Conservation (phyloP, 2,329 filamentous ascomycete genomes). For the Neurospora crassa region DNA sequence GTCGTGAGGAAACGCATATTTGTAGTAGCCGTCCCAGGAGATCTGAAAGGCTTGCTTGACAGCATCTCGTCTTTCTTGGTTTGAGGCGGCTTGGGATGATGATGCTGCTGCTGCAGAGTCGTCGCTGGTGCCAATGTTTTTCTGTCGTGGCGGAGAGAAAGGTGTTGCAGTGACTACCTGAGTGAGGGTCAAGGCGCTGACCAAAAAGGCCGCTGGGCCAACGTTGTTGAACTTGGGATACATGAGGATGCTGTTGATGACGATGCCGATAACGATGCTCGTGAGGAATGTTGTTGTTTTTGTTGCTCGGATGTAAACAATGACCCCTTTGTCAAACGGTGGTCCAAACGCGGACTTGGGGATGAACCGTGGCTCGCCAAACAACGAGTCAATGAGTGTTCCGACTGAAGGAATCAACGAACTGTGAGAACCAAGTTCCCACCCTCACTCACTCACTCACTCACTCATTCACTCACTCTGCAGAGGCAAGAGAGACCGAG, state of each 20-base stretch:
- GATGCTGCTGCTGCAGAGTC: background rate
- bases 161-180: background rate
- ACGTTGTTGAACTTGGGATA: background rate
- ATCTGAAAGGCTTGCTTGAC: slow-evolving; percentile 60
- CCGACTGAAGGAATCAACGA: background rate
- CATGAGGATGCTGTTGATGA: background rate
- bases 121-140: background rate
- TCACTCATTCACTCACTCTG: background rate
- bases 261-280: background rate
- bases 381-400: background rate
- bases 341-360: background rate
- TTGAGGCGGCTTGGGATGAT: slow-evolving; percentile 9
- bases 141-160: background rate
- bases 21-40: slow-evolving; percentile 64
- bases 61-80: slow-evolving; percentile 40
- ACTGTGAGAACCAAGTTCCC: background rate
- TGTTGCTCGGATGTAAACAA: background rate
- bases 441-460: background rate
- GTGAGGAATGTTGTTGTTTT: background rate
- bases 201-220: background rate
- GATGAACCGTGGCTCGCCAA: background rate
- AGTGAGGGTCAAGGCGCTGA: background rate
- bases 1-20: slow-evolving; percentile 69
- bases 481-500: background rate
- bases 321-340: background rate